Conservation (phyloP, 768 basidiomycete species). For the Suillus subalutaceus region DNA sequence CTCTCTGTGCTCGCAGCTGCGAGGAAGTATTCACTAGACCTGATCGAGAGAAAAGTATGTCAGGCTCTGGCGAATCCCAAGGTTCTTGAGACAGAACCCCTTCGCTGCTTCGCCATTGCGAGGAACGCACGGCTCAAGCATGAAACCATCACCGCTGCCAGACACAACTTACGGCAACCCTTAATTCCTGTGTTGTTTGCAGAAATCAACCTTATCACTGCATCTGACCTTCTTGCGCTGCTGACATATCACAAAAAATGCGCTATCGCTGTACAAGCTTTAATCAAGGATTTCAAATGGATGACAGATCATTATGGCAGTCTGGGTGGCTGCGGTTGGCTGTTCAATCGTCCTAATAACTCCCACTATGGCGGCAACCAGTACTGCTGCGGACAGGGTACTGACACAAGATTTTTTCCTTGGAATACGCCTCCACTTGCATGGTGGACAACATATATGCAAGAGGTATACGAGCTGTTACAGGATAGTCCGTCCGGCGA, state of each 20-base stretch:
- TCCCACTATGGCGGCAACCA: too few relatives aligned
- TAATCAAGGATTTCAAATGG: conserved; percentile 9
- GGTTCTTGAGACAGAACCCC: conserved; percentile 18
- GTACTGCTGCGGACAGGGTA: conserved; percentile 1
- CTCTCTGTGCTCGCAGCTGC: conserved; percentile 22
- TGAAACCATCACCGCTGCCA: conserved; percentile 28
- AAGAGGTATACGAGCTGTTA: conserved; percentile 14
- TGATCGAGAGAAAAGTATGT: conserved; percentile 17
- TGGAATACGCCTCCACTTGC: not conserved
- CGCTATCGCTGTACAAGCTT: not conserved
- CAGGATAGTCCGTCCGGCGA: conserved; percentile 23
- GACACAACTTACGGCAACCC: conserved; percentile 24
- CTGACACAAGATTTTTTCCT: not conserved
- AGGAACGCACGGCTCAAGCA: conserved; percentile 24
- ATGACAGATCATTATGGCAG: conserved; percentile 18
- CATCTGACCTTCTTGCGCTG: conserved; percentile 20
- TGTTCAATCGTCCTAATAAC: too few relatives aligned
- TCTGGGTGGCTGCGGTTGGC: conserved; percentile 15
- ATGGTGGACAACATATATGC: conserved; percentile 32
- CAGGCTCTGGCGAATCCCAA: conserved; percentile 20
- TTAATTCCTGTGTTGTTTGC: conserved; percentile 19
- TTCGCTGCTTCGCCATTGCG: conserved; percentile 32
- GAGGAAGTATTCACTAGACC: conserved; percentile 27
- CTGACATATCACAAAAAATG: conserved; percentile 16
- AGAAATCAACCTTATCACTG: conserved; percentile 27